phyloP scores from a whole-genome alignment of 2,329 filamentous ascomycete species.

The Fusarium redolens region DNA sequence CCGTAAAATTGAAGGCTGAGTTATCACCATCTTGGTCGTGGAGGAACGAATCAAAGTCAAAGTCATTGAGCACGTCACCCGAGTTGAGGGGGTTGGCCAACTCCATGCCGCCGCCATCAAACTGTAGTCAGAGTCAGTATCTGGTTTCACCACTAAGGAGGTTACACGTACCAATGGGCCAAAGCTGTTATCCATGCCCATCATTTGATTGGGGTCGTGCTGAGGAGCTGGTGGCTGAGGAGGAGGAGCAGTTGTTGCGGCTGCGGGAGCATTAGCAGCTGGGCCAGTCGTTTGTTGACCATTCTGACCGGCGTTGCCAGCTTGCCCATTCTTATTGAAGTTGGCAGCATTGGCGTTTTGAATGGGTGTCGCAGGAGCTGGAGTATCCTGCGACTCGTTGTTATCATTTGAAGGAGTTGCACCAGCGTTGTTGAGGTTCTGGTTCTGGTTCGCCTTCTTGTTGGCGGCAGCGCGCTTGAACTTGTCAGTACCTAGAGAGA shows the following conservation, averaged over 20 bases:
- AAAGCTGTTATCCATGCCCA: slow-evolving; percentile 57
- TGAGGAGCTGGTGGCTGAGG: slow-evolving; percentile 29
- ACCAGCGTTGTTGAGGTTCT: slow-evolving; percentile 53
- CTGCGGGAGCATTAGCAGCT: slow-evolving; percentile 46
- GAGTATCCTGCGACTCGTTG: slow-evolving; percentile 66
- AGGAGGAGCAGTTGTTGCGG: slow-evolving; percentile 48
- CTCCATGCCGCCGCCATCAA: too few species aligned
- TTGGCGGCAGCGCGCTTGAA: slow-evolving; percentile 61
- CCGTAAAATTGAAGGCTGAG: slow-evolving; percentile 65
- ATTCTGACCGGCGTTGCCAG: slow-evolving; percentile 46
- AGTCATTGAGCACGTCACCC: too few species aligned
- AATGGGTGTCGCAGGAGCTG: slow-evolving; percentile 72
- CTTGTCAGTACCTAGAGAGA: slow-evolving; percentile 24
- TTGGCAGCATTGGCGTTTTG: slow-evolving; percentile 52
- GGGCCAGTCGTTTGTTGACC: slow-evolving; percentile 47
- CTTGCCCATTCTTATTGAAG: slow-evolving; percentile 56
- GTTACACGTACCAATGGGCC: slow-evolving; percentile 56
- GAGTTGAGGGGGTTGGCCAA: too few species aligned
- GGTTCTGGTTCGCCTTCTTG: slow-evolving; percentile 72
- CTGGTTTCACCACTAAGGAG: slow-evolving; percentile 4
- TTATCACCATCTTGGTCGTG: slow-evolving; percentile 64
- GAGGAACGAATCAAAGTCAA: too few species aligned
- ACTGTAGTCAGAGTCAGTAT: slow-evolving; percentile 16
- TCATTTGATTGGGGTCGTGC: slow-evolving; percentile 53
- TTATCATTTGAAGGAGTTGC: slow-evolving; percentile 69